Conservation (phyloP, 805 yeast species). For the Zygosaccharomyces kombuchaensis region DNA sequence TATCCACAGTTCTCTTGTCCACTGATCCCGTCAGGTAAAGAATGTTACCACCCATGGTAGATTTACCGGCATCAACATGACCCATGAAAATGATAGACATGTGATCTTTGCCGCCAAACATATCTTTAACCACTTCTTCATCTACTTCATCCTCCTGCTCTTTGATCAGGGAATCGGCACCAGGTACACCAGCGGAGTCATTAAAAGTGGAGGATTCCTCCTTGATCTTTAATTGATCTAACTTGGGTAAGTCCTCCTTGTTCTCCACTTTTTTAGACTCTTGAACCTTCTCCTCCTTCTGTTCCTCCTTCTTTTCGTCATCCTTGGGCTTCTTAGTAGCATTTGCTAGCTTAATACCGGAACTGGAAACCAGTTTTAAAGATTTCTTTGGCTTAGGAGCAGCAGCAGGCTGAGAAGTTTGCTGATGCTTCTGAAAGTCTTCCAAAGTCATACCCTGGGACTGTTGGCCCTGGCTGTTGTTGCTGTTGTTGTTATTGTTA, state of each 20-base stretch:
- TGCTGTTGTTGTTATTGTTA: slow-evolving; percentile 23
- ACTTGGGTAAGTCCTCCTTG: slow-evolving; percentile 28
- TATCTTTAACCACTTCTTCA: slow-evolving; percentile 79
- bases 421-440: slow-evolving; percentile 56
- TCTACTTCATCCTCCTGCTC: slow-evolving; percentile 82
- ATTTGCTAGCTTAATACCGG: slow-evolving; percentile 59
- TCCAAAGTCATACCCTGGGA: slow-evolving; percentile 69
- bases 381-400: slow-evolving; percentile 58
- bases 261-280: slow-evolving; percentile 14
- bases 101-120: slow-evolving; percentile 98
- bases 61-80: slow-evolving; percentile 99
- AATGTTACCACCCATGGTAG: slow-evolving; percentile 98
- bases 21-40: slow-evolving; percentile 93
- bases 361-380: slow-evolving; percentile 60
- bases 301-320: slow-evolving; percentile 23
- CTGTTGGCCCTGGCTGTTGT: slow-evolving; percentile 16
- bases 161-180: slow-evolving; percentile 51
- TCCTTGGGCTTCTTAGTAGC: slow-evolving; percentile 40
- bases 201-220: slow-evolving; percentile 19
- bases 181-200: slow-evolving; percentile 17
- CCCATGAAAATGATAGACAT: slow-evolving; percentile 98
- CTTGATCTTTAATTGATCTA: slow-evolving; percentile 29
- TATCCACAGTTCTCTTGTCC: slow-evolving; percentile 97
- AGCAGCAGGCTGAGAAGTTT: slow-evolving; percentile 7
- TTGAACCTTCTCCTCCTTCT: slow-evolving; percentile 18